These are phyloP conservation scores for Tricholomella constricta DNA, from an alignment of 768 basidiomycete genomes.

Conservation along the genomic window DNA sequence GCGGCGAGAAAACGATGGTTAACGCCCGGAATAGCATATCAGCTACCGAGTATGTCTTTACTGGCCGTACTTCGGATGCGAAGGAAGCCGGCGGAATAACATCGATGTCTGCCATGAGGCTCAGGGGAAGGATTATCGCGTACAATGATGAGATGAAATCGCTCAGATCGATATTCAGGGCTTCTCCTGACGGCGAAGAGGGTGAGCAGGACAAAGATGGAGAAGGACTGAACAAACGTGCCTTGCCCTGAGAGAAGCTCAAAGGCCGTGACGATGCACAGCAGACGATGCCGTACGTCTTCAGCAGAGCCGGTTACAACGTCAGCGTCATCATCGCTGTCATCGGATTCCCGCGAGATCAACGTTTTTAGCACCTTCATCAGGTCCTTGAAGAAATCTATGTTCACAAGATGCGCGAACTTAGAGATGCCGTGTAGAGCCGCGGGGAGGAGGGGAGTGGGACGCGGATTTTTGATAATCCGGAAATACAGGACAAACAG, in stretches of 20 bases:
- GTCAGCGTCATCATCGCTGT: constrained; percentile 41
- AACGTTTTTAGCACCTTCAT: constrained; percentile 83
- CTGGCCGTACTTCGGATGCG: constrained; percentile 24
- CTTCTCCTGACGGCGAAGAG: constrained; percentile 67
- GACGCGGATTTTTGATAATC: constrained; percentile 83
- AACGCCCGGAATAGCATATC: constrained; percentile 89
- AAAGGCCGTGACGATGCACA: constrained; percentile 96
- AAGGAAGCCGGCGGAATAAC: constrained; percentile 36
- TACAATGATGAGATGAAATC: constrained; percentile 90
- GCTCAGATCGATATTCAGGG: constrained; percentile 92
- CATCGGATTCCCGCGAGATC: constrained; percentile 50
- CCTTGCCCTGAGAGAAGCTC: constrained; percentile 97
- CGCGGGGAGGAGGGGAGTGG: constrained; percentile 78
- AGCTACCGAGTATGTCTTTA: constrained; percentile 40
- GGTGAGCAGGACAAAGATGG: constrained; percentile 1
- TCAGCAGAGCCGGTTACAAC: constrained; percentile 29
- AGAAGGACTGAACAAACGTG: constrained; percentile 28
- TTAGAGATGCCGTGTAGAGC: constrained; percentile 91
- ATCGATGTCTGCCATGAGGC: constrained; percentile 67
- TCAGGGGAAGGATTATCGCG: constrained; percentile 74
- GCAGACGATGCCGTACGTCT: constrained; percentile 60
- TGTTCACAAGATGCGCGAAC: constrained; percentile 95
- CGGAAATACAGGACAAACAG: constrained; percentile 97
- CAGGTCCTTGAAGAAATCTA: constrained; percentile 98
- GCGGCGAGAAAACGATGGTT: constrained; percentile 77